Conservation (phyloP, 202 grass and related monocot genomes). For the Panicum hallii region DNA sequence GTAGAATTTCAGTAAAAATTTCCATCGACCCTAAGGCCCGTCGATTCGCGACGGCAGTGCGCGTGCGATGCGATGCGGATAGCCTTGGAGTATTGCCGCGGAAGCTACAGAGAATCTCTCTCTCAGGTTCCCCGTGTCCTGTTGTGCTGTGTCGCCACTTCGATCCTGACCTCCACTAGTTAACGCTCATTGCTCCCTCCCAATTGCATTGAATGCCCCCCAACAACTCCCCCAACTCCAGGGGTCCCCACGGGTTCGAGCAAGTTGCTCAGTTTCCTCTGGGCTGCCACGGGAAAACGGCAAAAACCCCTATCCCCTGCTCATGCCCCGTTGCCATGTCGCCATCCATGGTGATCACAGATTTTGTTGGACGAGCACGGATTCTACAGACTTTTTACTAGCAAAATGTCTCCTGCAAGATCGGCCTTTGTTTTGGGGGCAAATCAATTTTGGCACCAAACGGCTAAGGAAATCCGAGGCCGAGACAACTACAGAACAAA, state of each 20-base stretch:
- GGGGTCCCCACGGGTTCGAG: neutral
- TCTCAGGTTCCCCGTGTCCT: neutral
- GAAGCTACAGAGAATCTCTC: neutral
- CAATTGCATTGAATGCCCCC: neutral
- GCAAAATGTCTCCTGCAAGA: neutral
- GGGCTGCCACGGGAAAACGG: neutral
- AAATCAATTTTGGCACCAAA: neutral
- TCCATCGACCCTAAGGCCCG: too few relatives aligned
- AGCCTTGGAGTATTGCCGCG: neutral
- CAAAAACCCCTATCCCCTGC: neutral
- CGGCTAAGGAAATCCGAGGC: neutral
- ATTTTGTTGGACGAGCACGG: neutral
- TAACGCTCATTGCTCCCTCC: neutral
- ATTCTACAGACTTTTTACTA: neutral
- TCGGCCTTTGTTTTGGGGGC: neutral
- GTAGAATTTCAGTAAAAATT: neutral
- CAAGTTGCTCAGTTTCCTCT: neutral
- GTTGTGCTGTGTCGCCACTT: neutral
- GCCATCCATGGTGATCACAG: neutral
- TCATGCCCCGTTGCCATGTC: neutral
- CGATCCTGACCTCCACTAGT: neutral
- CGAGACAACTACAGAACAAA: neutral
- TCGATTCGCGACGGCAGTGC: neutral
- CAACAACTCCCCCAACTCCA: neutral
- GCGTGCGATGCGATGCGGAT: neutral